Evolutionary conservation across 1,284 basidiomycete genomes (phyloP), one percentile per base, ranked within the genome.

Genomic region (Entoloma clypeatum): DNA sequence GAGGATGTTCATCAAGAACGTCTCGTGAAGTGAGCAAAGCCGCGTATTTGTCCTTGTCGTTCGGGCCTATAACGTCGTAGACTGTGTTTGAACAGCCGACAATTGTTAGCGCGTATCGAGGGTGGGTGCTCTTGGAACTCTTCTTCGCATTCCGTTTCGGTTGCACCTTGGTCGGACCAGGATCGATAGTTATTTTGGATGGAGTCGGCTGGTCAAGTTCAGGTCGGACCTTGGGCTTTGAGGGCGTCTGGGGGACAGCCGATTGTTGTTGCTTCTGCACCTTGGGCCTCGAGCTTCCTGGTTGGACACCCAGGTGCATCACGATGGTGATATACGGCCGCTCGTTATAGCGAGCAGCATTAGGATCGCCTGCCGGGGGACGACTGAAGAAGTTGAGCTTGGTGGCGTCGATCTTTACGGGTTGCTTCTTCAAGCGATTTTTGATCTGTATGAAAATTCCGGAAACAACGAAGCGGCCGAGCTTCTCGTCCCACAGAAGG

Each of bases 311-410:
- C 8, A 55, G 36, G n/a, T 55, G 47, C 51, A 53, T 53, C 7
- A 43, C 40, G 14, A 52, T 37, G 3, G 45, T 47, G 31, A 54
- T 51, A 27, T 51, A 54, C 5, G 48, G 53, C 5, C 41, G 44
- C 26, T 36, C 29, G 23, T 31, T n/a, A n/a, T 34, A 26, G 19
- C 26, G n/a, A 4, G 25, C 7, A 8, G 21, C 24, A 7, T 21
- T 10, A 13, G n/a, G 4, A 21, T 18, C 34, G 16, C 16, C 7
- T 43, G 8, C 17, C 16, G 14, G n/a, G 13, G 13, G 21, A n/a
- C 28, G 9, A 10, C 47, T 39, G 33, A 51, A 53, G 24, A 48
- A 54, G 2, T 18, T 21, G 17, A 49, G 32, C 10, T 45, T n/a
- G 16, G 42, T 29, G 17, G 36, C 42, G 24, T 45, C 29, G 7